Evolutionary conservation across 805 yeast species (phyloP), one percentile per base, ranked within the genome.

Genomic region (Cyberlindnera suaveolens): DNA sequence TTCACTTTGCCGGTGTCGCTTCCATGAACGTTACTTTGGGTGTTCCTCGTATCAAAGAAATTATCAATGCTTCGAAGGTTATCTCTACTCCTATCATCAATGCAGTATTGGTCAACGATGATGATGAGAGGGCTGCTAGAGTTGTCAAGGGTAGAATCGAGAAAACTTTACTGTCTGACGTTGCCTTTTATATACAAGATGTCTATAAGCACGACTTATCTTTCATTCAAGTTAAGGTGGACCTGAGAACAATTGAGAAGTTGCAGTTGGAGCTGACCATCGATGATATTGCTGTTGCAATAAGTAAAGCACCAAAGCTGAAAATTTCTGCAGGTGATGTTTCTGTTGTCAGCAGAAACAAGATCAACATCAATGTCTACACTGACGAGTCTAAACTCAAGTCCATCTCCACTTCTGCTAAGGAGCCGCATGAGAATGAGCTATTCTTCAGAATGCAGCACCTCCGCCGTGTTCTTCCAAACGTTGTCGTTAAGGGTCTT

Each of bases 1-100:
- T 91, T 87, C 99, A 93, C 74, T 93, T 93, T 75, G 99, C 99
- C 58, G 99, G 99, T 75, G 99, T 93, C 45, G 98, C 99, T 31
- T 85, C 96, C 38, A 93, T 91, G 97, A 93, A 93, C 71, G 96
- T 91, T 52, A 93, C 99, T 0, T 77, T 93, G 54, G 99, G 99
- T 78, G 99, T 93, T 41, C 99, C 99, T 39, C 96, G 99, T 77
- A 91, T 93, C 63, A 93, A 93, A 68, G 99, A 93, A 72, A 93
- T 93, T 63, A 93, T 93, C 63, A 93, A 93, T 63, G 99, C 99
- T 3, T 86, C 97, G 16, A 93, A 93, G 63, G 78, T 80, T 16
- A 93, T 93, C 55, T 87, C 96, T 6, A 93, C 99, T 7, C 99
- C 99, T 2, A 93, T 93, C 61, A 93, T 93, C 61, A 89, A 91